phyloP scores from a whole-genome alignment of 106 monocot genomes.

The Acorus gramineus region DNA sequence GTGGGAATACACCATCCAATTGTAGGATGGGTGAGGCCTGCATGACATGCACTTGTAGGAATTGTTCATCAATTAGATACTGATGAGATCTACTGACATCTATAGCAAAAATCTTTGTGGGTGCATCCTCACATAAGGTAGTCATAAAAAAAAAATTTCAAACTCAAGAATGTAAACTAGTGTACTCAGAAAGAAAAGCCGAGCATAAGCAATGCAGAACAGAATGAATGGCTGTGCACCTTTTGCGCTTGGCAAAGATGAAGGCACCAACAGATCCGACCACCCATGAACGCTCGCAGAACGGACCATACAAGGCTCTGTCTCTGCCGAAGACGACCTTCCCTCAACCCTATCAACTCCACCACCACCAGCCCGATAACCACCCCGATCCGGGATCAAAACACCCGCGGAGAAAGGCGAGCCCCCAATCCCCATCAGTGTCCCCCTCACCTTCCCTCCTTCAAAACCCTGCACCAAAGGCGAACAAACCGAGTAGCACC shows the following conservation, averaged over 20 bases:
- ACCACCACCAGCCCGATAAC: conserved; percentile 18
- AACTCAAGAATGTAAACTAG: neutral
- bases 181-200: neutral
- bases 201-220: neutral
- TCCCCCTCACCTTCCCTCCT: conserved; percentile 13
- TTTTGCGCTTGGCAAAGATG: conserved; percentile 45
- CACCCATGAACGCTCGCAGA: conserved; percentile 55
- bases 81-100: too few species aligned
- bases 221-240: conserved; percentile 1
- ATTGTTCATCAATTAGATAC: too few species aligned
- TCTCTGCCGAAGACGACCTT: conserved; percentile 16
- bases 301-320: conserved; percentile 35
- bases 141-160: neutral
- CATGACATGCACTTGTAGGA: too few species aligned
- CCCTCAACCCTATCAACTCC: conserved; percentile 2
- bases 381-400: conserved; percentile 34
- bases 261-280: conserved; percentile 41
- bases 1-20: too few species aligned
- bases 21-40: too few species aligned
- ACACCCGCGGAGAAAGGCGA: conserved; percentile 75
- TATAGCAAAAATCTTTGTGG: too few species aligned
- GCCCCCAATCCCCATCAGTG: conserved; percentile 17
- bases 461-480: conserved; percentile 43
- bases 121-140: too few species aligned
- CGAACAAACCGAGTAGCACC: conserved; percentile 32